phyloP scores from a whole-genome alignment of 1,284 basidiomycete genomes.

The Cryptococcus sp. region DNA sequence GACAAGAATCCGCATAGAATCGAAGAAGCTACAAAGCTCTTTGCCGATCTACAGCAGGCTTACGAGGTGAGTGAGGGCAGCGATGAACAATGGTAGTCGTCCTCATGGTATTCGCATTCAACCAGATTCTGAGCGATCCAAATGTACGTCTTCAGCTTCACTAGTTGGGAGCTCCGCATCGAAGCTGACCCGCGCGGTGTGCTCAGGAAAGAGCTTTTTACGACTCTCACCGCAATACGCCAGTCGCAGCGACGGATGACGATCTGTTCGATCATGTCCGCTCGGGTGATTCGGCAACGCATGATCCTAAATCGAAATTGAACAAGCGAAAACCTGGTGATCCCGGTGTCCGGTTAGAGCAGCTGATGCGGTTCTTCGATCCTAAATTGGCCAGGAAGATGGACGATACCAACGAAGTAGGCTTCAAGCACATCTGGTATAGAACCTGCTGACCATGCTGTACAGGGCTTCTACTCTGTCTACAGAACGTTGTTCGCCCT shows the following conservation, averaged over 20 bases:
- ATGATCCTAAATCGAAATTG: slow-evolving; percentile 56
- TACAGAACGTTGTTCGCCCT: slow-evolving; percentile 87
- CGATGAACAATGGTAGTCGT: neutral
- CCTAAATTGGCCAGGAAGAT: slow-evolving; percentile 70
- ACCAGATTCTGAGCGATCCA: slow-evolving; percentile 81
- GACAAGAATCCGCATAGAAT: slow-evolving; percentile 82
- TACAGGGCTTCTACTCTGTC: slow-evolving; percentile 84
- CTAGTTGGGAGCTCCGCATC: neutral
- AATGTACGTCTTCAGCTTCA: slow-evolving; percentile 62
- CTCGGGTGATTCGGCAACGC: slow-evolving; percentile 59
- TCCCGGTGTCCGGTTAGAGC: slow-evolving; percentile 75
- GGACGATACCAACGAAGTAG: slow-evolving; percentile 70
- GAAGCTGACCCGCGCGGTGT: slow-evolving; percentile 1
- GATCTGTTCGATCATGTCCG: slow-evolving; percentile 82
- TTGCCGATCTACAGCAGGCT: slow-evolving; percentile 87
- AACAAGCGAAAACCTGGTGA: slow-evolving; percentile 66
- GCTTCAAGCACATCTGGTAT: slow-evolving; percentile 27
- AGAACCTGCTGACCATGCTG: slow-evolving; percentile 4
- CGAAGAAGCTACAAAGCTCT: slow-evolving; percentile 83
- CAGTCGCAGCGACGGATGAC: slow-evolving; percentile 78
- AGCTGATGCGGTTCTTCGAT: slow-evolving; percentile 85
- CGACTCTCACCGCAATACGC: slow-evolving; percentile 88
- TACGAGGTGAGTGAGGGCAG: slow-evolving; percentile 69
- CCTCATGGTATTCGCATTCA: neutral
- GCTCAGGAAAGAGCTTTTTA: slow-evolving; percentile 95